Percentiles rank a stretch among this genome's conserved stretches.
These are phyloP conservation scores for Pseudotulostoma volvatum DNA, from an alignment of 495 filamentous ascomycete genomes.

Conservation along the genomic window DNA sequence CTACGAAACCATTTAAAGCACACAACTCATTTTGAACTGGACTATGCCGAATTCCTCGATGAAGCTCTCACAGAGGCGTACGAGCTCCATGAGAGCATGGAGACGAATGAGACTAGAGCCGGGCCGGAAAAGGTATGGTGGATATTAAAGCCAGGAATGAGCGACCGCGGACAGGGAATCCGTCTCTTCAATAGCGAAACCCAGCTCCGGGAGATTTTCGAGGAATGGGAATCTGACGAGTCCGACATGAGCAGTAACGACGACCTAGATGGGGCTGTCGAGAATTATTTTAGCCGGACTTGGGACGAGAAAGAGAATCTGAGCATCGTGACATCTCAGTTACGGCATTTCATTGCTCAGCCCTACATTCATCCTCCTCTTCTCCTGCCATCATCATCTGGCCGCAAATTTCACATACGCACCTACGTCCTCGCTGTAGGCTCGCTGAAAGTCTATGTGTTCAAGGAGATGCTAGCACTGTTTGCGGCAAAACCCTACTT, in stretches of 20 bases:
- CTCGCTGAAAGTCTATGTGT: conserved; percentile 67
- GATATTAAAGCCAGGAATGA: conserved; percentile 97
- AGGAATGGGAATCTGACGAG: conserved; percentile 62
- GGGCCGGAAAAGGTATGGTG: conserved; percentile 66
- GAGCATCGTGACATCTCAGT: conserved; percentile 67
- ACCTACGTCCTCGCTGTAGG: conserved; percentile 76
- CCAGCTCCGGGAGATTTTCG: conserved; percentile 69
- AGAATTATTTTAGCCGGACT: conserved; percentile 1
- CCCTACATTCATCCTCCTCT: conserved; percentile 90
- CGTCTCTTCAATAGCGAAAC: conserved; percentile 69
- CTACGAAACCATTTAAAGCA: conserved; percentile 54
- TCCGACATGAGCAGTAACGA: conserved; percentile 18
- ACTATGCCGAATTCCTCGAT: conserved; percentile 92
- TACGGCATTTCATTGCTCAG: conserved; percentile 90
- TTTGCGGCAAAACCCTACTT: conserved; percentile 62
- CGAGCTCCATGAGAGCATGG: conserved; percentile 63
- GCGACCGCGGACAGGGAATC: conserved; percentile 86
- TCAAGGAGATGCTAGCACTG: conserved; percentile 76
- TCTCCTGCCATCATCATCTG: conserved; percentile 44
- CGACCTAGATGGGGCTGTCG: conserved; percentile 12
- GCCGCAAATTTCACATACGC: conserved; percentile 85
- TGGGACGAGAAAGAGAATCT: conserved; percentile 9
- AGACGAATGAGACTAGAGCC: conserved; percentile 37
- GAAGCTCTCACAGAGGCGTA: conserved; percentile 81
- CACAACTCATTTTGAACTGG: conserved; percentile 72